Evolutionary conservation across 441 rosid species (phyloP).

Genomic region (Rhodomyrtus psidioides): DNA sequence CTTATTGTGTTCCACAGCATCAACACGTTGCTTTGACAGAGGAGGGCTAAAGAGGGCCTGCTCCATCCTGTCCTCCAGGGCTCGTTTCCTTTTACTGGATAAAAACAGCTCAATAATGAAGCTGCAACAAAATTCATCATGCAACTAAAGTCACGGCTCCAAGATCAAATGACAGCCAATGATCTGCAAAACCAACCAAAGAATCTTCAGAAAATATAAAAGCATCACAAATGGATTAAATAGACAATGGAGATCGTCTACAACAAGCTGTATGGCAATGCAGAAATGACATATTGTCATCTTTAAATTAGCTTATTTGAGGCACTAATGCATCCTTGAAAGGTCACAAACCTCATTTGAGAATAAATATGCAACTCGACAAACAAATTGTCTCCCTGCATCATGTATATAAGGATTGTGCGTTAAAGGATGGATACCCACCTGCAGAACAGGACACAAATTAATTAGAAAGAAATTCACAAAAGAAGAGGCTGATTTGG

Average conservation of each 20-base stretch:
- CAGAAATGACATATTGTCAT: background rate
- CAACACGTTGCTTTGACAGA: conserved; percentile 90
- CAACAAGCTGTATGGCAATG: background rate
- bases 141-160: background rate
- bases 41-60: conserved; percentile 93
- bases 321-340: background rate
- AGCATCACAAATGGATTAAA: background rate
- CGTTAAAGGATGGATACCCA: too few species aligned
- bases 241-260: background rate
- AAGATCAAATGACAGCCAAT: background rate
- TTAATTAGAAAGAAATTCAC: too few species aligned
- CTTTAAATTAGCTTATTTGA: background rate
- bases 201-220: background rate
- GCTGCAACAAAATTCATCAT: too few species aligned
- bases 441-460: too few species aligned
- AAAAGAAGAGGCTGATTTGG: background rate
- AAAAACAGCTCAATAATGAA: background rate
- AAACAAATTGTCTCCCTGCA: too few species aligned
- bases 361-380: too few species aligned
- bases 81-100: background rate
- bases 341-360: conserved; percentile 42
- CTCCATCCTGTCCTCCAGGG: conserved; percentile 96
- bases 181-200: background rate
- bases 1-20: conserved; percentile 74
- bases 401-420: too few species aligned